Base-by-base conservation (phyloP, 163 green algal species). In the Volvox carteri region DNA sequence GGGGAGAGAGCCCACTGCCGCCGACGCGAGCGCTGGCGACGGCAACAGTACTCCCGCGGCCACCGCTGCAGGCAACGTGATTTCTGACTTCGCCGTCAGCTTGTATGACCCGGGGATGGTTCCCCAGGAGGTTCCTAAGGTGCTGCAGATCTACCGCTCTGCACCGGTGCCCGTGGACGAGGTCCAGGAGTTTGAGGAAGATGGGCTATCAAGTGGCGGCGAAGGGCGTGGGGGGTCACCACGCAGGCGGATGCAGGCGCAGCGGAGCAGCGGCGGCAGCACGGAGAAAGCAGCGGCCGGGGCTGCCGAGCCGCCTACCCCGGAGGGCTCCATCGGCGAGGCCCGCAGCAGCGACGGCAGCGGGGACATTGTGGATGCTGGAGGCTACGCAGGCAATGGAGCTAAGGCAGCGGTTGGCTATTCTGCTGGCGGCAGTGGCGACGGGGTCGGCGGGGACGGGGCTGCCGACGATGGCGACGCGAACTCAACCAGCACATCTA, bases 31-130 rank as follows among this genome's bases (percentile, higher is more conserved):
- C 72, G 7, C 4, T 25, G 42, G 18, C 72, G 72, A 6, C 75
- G 30, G 39, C 23, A 60, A 3, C 58, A n/a, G 23, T 1, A 4
- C n/a, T n/a, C n/a, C n/a, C n/a, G n/a, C n/a, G n/a, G n/a, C n/a
- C n/a, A n/a, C n/a, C n/a, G n/a, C n/a, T n/a, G 46, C 46, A 33
- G 21, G 0, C 33, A 25, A n/a, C 62, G 23, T 46, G 30, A 18
- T 44, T 18, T 67, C 83, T 19, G 68, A 88, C 68, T 88, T 58
- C 68, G 83, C 83, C 14, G 18, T 81, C 35, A 88, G 83, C 39
- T 56, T 88, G 67, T 88, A 88, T 67, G 37, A 74, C 48, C 83
- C 83, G 23, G 68, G 83, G 23, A 81, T 88, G 83, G 67, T 79
- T 28, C 65, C 81, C 9, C 48, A 73, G 33, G 30, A 46, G 4